Base-by-base conservation (phyloP, 805 yeast species). In the Starmerella vaccinii region DNA sequence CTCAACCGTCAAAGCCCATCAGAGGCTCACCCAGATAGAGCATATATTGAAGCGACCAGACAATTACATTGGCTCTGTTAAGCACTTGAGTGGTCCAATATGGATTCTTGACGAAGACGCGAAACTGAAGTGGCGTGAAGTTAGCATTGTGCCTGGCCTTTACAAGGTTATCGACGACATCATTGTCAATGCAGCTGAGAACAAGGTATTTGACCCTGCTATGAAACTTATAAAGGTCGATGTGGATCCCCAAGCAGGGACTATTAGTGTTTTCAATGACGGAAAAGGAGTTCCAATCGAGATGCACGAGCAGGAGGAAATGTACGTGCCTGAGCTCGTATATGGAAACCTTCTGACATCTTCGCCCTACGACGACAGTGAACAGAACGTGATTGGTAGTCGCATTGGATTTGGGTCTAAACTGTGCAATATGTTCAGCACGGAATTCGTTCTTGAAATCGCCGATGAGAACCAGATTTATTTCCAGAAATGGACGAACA, bases 381-480 rank as follows among this genome's bases (percentile, higher is more conserved):
- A 92, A 63, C 85, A 86, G 68, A 92, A 92, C 66, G 97, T 92
- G 30, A 86, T 95, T 2, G 98, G 98, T 71, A 98, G 98, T 67
- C 80, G 98, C 72, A 92, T 92, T 65, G 98, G 98, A 56, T 92
- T 81, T 64, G 98, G 98, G 68, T 98, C 98, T 45, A 92, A 92
- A 63, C 68, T 92, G 50, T 92, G 98, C 77, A 92, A 92, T 66
- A 92, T 92, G 55, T 92, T 90, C 66, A 87, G 96, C 23, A 84
- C 88, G 4, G 82, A 83, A 61, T 92, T 92, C 63, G 76, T 73
- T 13, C 75, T 92, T 26, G 96, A 88, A 65, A 92, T 98, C 5
- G 90, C 95, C 18, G 96, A 92, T 67, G 75, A 79, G 47, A 81
- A 76, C 48, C 75, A 77, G 61, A 68, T 76, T 39, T 92, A 92